Evolutionary conservation across 495 filamentous ascomycete genomes (phyloP).

Genomic region (Cercophora samala): DNA sequence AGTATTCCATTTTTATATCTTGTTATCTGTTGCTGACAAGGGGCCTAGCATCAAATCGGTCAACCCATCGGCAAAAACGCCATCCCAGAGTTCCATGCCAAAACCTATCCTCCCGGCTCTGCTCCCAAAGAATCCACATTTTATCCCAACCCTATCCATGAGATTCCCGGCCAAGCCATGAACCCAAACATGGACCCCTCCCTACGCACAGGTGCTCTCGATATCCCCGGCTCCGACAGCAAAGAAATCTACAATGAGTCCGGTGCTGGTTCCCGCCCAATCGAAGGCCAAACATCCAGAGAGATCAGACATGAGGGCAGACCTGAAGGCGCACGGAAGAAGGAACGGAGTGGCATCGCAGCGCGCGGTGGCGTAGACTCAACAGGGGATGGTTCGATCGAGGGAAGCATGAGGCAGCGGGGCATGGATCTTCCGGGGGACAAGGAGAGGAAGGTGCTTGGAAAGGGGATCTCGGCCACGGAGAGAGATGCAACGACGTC

Average conservation of each 20-base stretch:
- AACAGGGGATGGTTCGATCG: not conserved
- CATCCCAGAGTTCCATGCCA: slow-evolving; percentile 58
- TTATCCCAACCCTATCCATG: slow-evolving; percentile 25
- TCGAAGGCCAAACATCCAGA: slow-evolving; percentile 55
- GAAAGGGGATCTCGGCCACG: not conserved
- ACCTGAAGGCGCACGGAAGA: not conserved
- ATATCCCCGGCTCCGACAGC: slow-evolving; percentile 62
- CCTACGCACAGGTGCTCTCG: slow-evolving; percentile 42
- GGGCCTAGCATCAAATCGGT: slow-evolving; percentile 62
- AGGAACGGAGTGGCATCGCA: not conserved
- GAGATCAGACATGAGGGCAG: slow-evolving; percentile 40
- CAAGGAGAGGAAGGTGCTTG: not conserved
- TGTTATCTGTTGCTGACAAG: not conserved
- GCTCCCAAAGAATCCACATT: slow-evolving; percentile 62
- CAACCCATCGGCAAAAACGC: slow-evolving; percentile 57
- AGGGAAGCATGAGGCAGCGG: not conserved
- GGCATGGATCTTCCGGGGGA: not conserved
- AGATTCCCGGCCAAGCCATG: slow-evolving; percentile 47
- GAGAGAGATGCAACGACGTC: not conserved
- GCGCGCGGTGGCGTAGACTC: not conserved
- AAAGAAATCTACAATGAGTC: slow-evolving; percentile 50
- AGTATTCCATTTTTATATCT: too few relatives aligned
- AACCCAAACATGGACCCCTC: slow-evolving; percentile 32
- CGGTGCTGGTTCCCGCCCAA: slow-evolving; percentile 50
- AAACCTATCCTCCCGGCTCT: slow-evolving; percentile 60